Conservation (phyloP, 495 filamentous ascomycete species). For the Penicillium angulare region DNA sequence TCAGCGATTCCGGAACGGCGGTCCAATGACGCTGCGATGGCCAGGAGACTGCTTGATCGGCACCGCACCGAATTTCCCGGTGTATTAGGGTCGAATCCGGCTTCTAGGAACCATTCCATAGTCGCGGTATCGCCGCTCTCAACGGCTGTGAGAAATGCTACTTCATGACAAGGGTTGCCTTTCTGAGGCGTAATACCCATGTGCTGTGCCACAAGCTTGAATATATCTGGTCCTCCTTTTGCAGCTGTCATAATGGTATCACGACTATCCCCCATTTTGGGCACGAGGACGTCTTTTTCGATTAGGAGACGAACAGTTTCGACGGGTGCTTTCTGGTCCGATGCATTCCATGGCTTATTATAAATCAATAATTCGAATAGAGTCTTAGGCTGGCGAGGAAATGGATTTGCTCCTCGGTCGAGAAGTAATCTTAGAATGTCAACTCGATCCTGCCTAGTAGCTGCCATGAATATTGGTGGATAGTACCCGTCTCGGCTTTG, state of each 20-base stretch:
- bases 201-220: neutral
- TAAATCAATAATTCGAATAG: neutral
- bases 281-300: neutral
- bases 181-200: neutral
- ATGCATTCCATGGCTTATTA: neutral
- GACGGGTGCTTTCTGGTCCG: neutral
- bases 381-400: neutral
- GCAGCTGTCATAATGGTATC: neutral
- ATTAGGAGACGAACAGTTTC: neutral
- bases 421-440: neutral
- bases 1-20: neutral
- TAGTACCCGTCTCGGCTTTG: neutral
- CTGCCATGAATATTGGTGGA: neutral
- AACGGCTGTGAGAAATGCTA: neutral
- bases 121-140: neutral
- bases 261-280: neutral
- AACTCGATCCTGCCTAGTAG: neutral
- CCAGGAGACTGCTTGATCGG: neutral
- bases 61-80: neutral
- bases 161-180: neutral
- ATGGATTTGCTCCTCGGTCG: slow-evolving; percentile 1
- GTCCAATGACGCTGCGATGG: neutral
- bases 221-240: neutral
- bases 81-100: neutral
- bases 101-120: neutral